Base-by-base conservation (phyloP, 176 grass and related monocot species). In the Musa itinerans region DNA sequence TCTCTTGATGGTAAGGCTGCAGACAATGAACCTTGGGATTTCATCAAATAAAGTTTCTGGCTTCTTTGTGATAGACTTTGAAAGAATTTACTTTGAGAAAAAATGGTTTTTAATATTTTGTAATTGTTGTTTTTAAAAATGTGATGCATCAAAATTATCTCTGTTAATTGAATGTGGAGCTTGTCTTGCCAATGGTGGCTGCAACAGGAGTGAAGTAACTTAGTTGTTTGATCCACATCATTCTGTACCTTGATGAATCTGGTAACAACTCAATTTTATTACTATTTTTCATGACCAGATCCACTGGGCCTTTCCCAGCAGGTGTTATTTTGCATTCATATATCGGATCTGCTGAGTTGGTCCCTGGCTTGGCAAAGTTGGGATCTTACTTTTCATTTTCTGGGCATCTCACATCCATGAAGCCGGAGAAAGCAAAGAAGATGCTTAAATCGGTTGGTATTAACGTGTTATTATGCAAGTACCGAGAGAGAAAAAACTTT, bases 321-420 rank as follows among this genome's bases (percentile, higher is more conserved):
- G 94, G 90, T 11, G 75, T 91, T 65, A 72, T 98, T 73, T 75
- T 98, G 71, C 90, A 91, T 82, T 98, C 90, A 1, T 93, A 93
- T 83, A 10, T 98, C 17, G 94, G 94, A 76, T 93, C 94, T 87
- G 76, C 88, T 63, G 94, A 98, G 81, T 91, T 89, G 84, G 88
- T 93, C 70, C 62, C 73, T 16, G 57, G 76, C 22, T 82, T 97
- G 81, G 88, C 88, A 79, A 91, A 87, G 81, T 73, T 98, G 16
- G 86, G 88, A 43, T 91, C 84, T 16, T 91, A 98, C 54, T 98
- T 98, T 76, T 98, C 88, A 20, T 82, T 93, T 53, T 98, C 94
- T 25, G 94, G 94, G 22, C 83, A 83, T 53, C 75, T 91, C 54
- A 87, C 81, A 55, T 76, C 74, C 75, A 81, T 98, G 94, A 93